Evolutionary conservation across 345 rosid species (phyloP), one percentile per base, ranked within the genome.

Genomic region (Ceriops tagal): DNA sequence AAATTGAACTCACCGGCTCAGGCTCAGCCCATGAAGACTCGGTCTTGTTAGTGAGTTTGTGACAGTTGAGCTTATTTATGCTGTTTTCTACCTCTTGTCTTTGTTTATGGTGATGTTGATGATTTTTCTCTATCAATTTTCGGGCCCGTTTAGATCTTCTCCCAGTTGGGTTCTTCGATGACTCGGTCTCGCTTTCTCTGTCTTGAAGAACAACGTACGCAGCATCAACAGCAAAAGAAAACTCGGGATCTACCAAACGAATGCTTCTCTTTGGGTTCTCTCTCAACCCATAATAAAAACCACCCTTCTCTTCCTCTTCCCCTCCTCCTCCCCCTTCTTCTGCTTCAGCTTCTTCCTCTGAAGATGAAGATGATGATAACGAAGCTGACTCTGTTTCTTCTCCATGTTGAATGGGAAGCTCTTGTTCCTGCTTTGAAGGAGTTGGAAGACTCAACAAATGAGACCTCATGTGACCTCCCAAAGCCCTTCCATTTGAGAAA

Each of bases 401-500:
- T 62, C 78, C 65, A 68, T 73, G 83, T 80, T 81, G 88, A 80
- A 71, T 76, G 49, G 71, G 67, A 22, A 6, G 70, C 10, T 28
- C 53, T 24, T 57, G 67, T 32, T 71, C 21, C 64, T 75, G 53
- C 71, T 83, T 47, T 53, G 61, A 28, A 78, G 77, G 78, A 73
- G 79, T 68, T 2, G 90, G 82, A 76, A 81, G 86, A 72, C 61
- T 86, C 57, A 83, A 71, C 85, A 84, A 76, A 77, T 91, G 97
- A 73, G 98, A 87, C 87, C 86, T 83, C 91, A 91, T 89, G 75
- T 91, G 97, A 53, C 92, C 92, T 46, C 91, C 89, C 66, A 91
- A 81, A 76, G 95, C 89, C 79, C 90, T 87, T 55, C 87, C 95
- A 71, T 88, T 87, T n/a, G 72, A 53, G 66, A 91, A 93, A 65